These are phyloP conservation scores for Zoysia pacifica DNA, from an alignment of 176 grass and related monocot species.

Conservation along the genomic window DNA sequence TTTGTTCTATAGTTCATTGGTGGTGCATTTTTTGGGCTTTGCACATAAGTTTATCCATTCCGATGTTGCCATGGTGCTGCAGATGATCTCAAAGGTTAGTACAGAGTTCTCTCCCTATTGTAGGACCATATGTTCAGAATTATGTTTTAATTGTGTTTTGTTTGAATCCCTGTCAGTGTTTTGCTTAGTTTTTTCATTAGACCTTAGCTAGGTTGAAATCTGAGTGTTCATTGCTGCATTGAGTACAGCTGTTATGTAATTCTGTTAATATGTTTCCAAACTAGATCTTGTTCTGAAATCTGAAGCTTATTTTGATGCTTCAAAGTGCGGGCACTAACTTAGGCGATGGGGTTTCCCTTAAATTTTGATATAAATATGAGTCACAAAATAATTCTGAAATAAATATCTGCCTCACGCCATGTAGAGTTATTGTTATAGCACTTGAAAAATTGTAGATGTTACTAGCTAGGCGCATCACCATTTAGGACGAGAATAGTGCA, in stretches of 20 bases:
- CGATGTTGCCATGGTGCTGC: conserved; percentile 57
- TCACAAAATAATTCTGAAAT: not conserved
- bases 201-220: conserved; percentile 20
- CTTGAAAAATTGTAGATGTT: not conserved
- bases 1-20: conserved; percentile 76
- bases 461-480: not conserved
- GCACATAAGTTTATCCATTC: conserved; percentile 78
- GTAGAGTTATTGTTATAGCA: not conserved
- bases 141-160: not conserved
- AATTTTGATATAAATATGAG: not conserved
- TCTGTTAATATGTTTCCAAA: not conserved
- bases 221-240: not conserved
- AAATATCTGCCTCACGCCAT: not conserved
- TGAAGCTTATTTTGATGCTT: not conserved
- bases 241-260: not conserved
- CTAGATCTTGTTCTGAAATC: not conserved
- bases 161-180: not conserved
- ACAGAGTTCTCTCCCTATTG: not conserved
- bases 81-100: conserved; percentile 78
- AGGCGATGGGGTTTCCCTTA: not conserved
- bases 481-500: not conserved
- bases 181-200: not conserved
- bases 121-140: conserved; percentile 3
- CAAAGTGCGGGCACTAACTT: not conserved
- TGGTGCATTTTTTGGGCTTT: conserved; percentile 81